phyloP scores from a whole-genome alignment of 2,329 filamentous ascomycete species.

The Seiridium cupressi region DNA sequence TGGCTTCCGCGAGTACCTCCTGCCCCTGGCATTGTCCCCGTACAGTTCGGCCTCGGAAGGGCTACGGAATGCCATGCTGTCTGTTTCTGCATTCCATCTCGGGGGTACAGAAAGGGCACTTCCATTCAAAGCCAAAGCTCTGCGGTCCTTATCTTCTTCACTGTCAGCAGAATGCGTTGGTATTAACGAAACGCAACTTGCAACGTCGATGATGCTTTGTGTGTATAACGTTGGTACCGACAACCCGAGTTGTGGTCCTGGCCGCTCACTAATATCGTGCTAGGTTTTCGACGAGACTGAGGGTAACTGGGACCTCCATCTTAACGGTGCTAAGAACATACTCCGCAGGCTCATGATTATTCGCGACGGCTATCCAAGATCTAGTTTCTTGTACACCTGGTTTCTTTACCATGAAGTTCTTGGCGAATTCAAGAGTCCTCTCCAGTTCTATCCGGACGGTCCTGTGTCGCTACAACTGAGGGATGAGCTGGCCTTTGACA shows the following conservation, averaged over 20 bases:
- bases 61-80: slow-evolving; percentile 42
- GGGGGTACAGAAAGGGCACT: slow-evolving; percentile 37
- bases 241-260: not conserved
- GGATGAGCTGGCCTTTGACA: slow-evolving; percentile 27
- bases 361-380: slow-evolving; percentile 24
- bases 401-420: slow-evolving; percentile 46
- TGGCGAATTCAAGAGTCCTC: slow-evolving; percentile 39
- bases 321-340: slow-evolving; percentile 40
- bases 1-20: slow-evolving; percentile 42
- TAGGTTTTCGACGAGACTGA: slow-evolving; percentile 48
- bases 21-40: slow-evolving; percentile 42
- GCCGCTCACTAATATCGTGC: slow-evolving; percentile 9
- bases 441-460: slow-evolving; percentile 20
- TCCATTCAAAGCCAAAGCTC: slow-evolving; percentile 39
- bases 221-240: slow-evolving; percentile 41
- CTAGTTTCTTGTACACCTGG: slow-evolving; percentile 42
- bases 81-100: slow-evolving; percentile 41
- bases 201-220: slow-evolving; percentile 49
- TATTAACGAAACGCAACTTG: slow-evolving; percentile 38
- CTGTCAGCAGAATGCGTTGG: slow-evolving; percentile 26
- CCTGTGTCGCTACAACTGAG: slow-evolving; percentile 26
- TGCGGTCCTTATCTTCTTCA: slow-evolving; percentile 36
- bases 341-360: slow-evolving; percentile 24
- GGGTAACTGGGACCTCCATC: slow-evolving; percentile 42
- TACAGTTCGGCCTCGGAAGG: slow-evolving; percentile 32